A percentile compares a stretch with the other conserved stretches of the same genome.
Evolutionary conservation across 148 eudicot genomes (phyloP).

Genomic region (Dianthus caryophyllus): DNA sequence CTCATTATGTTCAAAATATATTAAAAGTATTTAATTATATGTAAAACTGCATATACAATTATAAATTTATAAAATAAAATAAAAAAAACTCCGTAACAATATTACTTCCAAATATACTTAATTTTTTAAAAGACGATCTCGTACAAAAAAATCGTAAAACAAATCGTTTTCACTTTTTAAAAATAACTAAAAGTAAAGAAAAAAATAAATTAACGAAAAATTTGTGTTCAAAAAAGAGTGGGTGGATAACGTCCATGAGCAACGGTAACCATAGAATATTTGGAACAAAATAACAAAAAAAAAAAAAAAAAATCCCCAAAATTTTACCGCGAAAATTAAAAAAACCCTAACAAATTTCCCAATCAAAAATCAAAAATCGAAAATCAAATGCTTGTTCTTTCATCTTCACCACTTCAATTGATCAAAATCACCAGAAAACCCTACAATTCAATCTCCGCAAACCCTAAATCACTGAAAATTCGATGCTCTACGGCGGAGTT

Average conservation of each 20-base stretch:
- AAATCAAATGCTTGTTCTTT: constrained; percentile 29
- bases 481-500: constrained; percentile 29
- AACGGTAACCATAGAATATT: constrained; percentile 31
- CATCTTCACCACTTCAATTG: constrained; percentile 16
- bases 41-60: no score
- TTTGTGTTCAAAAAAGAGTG: background rate
- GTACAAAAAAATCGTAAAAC: no score
- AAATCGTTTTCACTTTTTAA: no score
- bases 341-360: no score
- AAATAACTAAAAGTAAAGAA: no score
- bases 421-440: constrained; percentile 12
- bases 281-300: background rate
- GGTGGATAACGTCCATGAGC: constrained; percentile 12
- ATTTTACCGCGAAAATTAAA: constrained; percentile 19
- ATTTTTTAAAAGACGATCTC: no score
- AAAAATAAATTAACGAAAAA: no score
- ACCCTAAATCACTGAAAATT: constrained; percentile 26
- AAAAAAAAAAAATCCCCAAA: background rate
- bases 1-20: no score
- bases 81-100: no score
- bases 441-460: background rate
- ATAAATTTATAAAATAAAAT: no score
- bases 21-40: no score
- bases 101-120: no score
- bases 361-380: background rate